Evolutionary conservation across 306 rosid species (phyloP), one percentile per base, ranked within the genome.

Genomic region (Quercus variabilis): DNA sequence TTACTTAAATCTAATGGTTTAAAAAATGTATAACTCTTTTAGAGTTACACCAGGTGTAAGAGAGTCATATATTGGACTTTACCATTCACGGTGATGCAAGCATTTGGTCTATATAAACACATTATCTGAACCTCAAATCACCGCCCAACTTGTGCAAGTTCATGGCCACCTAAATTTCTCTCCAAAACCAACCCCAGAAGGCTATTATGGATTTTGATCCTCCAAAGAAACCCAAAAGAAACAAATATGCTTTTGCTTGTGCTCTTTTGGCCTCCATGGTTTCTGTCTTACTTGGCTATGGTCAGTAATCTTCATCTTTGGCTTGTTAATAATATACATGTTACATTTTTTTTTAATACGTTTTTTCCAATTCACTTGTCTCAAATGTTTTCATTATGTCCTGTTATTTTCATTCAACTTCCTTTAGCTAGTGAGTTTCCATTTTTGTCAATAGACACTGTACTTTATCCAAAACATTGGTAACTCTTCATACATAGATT

Each of bases 251-350:
- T 72, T 62, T 85, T 35, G 90, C 86, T 41, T 92, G 94, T 81
- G 93, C 97, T 43, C 64, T 79, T 6, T 76, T 93, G 78, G 97
- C 98, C 63, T 93, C 98, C 83, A 91, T 91, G 93, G 85, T 88
- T 74, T 93, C 97, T 64, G 85, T 93, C 85, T 79, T 93, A 35
- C 91, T 93, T 8, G 98, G 98, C 65, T 93, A 93, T 20, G 98
- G 98, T 93, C 10, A 86, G 86, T 76, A 12, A 41, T 41, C 12
- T 41, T 41, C 46, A 8, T 41, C 46, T 41, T 0, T 8, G 46
- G 46, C 12, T 8, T 41, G 46, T 0, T 41, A 41, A 41, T 41
- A 41, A 41, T 41, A 8, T 41, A 2, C 12, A 2, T 41, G 12
- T 8, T 41, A 41, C 11, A 8, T 41, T 41, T 8, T 35, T 35